phyloP scores from a whole-genome alignment of 2,329 filamentous ascomycete species.

The Neofusicoccum ribis region DNA sequence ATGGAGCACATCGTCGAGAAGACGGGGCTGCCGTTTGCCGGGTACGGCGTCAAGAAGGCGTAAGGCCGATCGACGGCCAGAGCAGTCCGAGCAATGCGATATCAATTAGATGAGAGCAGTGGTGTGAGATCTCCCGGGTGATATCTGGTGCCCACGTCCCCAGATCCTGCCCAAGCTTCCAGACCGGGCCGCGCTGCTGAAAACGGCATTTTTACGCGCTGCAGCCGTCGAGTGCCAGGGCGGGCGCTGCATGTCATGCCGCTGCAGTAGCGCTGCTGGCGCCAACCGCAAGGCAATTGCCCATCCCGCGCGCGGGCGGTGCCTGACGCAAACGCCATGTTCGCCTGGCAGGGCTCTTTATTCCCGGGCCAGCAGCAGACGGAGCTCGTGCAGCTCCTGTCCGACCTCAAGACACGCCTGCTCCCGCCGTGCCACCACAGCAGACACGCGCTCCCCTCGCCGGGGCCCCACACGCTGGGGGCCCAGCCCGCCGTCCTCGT shows the following conservation, averaged over 20 bases:
- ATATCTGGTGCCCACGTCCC: not conserved
- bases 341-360: too few relatives aligned
- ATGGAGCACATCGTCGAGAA: constrained; percentile 36
- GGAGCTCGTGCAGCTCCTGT: too few relatives aligned
- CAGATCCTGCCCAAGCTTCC: not conserved
- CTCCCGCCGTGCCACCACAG: too few relatives aligned
- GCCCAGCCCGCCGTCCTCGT: too few relatives aligned
- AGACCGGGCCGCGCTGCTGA: not conserved
- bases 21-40: constrained; percentile 30
- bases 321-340: too few relatives aligned
- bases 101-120: not conserved
- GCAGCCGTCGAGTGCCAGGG: not conserved
- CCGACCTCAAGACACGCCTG: too few relatives aligned
- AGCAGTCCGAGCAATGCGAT: not conserved
- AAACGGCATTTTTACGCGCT: constrained; percentile 6
- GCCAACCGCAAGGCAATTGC: too few relatives aligned
- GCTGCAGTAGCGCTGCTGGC: too few relatives aligned
- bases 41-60: constrained; percentile 11
- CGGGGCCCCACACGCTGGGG: too few relatives aligned
- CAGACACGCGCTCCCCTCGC: too few relatives aligned
- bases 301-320: not conserved
- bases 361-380: too few relatives aligned
- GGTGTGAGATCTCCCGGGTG: not conserved
- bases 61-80: not conserved
- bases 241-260: not conserved